Conservation (phyloP, 139 green algal genomes). For the Chlamydomonas schloesseri region DNA sequence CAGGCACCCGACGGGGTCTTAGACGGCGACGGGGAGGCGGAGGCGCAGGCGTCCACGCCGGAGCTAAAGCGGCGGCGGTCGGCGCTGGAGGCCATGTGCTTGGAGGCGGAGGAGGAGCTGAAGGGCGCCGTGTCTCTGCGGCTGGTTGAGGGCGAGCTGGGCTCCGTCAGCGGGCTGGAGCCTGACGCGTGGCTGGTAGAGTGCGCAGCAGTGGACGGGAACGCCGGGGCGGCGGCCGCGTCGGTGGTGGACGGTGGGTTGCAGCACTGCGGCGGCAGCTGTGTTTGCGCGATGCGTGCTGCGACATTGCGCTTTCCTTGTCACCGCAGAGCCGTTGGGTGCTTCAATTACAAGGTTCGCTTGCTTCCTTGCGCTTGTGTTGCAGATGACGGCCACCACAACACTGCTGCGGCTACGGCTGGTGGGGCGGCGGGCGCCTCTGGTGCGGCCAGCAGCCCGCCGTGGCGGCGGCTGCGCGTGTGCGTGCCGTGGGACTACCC, state of each 20-base stretch:
- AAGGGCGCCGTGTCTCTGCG: conserved; percentile 2
- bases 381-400: too few relatives aligned
- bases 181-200: conserved; percentile 19
- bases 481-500: conserved; percentile 26
- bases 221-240: background rate
- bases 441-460: background rate
- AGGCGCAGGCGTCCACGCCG: background rate
- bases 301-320: too few relatives aligned
- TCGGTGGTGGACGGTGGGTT: background rate
- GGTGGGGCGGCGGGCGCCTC: too few relatives aligned
- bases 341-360: too few relatives aligned
- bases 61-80: conserved; percentile 3
- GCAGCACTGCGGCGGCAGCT: too few relatives aligned
- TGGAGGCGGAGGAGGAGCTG: conserved; percentile 21
- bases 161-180: background rate
- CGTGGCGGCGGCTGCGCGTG: conserved; percentile 25
- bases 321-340: too few relatives aligned
- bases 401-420: too few relatives aligned
- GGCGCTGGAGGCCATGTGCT: background rate
- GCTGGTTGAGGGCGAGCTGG: conserved; percentile 2
- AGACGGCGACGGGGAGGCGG: background rate
- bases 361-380: too few relatives aligned
- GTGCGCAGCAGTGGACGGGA: background rate
- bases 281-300: too few relatives aligned
- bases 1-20: background rate